These are phyloP conservation scores for Fusarium xyrophilum DNA, from an alignment of 2,329 filamentous ascomycete species.

Conservation along the genomic window DNA sequence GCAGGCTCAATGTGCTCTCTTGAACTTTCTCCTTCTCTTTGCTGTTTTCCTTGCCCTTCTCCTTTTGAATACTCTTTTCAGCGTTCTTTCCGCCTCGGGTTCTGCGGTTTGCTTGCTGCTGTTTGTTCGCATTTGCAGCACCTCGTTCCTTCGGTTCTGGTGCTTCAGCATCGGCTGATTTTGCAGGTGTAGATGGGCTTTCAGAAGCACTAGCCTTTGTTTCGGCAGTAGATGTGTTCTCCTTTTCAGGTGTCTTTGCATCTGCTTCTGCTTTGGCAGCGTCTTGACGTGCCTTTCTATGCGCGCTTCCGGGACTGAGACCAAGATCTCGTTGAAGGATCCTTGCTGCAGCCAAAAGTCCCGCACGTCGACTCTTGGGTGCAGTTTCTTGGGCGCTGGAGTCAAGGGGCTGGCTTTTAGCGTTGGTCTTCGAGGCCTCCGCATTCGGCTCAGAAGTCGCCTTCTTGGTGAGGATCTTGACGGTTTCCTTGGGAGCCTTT, in stretches of 20 bases:
- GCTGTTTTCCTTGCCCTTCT: constrained; percentile 48
- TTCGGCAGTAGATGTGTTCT: constrained; percentile 28
- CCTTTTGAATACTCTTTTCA: constrained; percentile 50
- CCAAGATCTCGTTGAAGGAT: constrained; percentile 72
- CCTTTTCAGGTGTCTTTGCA: constrained; percentile 51
- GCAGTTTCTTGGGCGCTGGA: constrained; percentile 44
- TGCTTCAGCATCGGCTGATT: constrained; percentile 24
- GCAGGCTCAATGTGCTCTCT: constrained; percentile 22
- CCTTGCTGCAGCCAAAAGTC: constrained; percentile 69
- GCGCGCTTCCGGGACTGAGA: constrained; percentile 67
- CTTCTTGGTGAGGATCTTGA: constrained; percentile 70
- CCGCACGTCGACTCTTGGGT: constrained; percentile 64
- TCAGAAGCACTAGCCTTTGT: constrained; percentile 23
- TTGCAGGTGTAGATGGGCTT: constrained; percentile 30
- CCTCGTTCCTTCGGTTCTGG: constrained; percentile 36
- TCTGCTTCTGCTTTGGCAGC: constrained; percentile 63
- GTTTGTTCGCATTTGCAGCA: constrained; percentile 35
- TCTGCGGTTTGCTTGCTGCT: constrained; percentile 42
- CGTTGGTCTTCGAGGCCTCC: constrained; percentile 54
- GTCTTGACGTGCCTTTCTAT: constrained; percentile 66
- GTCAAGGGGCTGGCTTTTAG: constrained; percentile 46
- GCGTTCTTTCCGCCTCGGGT: constrained; percentile 49
- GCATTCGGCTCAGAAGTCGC: constrained; percentile 57
- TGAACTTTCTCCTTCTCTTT: constrained; percentile 39
- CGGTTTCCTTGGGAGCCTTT: constrained; percentile 62